These are phyloP conservation scores for Dichotomocladium elegans DNA, from an alignment of 371 early-diverging fungal species.

Conservation along the genomic window DNA sequence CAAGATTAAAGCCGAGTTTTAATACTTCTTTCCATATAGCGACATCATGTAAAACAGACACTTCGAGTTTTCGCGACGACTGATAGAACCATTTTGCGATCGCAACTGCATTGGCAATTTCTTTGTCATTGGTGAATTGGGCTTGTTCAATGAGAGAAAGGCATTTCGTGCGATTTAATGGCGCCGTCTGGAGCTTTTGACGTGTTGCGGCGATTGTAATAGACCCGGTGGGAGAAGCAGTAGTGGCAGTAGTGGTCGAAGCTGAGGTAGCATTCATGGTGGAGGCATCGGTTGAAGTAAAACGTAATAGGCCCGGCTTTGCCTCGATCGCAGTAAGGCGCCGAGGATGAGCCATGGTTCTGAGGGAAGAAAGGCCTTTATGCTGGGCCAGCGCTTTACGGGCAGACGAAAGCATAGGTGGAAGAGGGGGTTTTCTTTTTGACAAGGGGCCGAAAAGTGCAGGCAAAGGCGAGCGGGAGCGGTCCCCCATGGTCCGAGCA, in stretches of 20 bases:
- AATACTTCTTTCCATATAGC: conserved; percentile 29
- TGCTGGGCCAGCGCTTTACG: neutral
- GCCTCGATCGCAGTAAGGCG: too few species aligned
- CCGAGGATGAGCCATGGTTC: neutral
- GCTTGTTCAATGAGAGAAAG: neutral
- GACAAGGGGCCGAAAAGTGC: neutral
- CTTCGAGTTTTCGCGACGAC: conserved; percentile 2
- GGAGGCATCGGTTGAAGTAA: neutral
- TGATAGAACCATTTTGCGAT: conserved; percentile 26
- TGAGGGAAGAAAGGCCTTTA: neutral
- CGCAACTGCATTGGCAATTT: neutral
- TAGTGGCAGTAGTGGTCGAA: neutral
- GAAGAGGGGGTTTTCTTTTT: neutral
- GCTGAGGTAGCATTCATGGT: neutral
- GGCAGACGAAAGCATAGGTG: neutral
- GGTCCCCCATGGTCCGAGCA: too few species aligned
- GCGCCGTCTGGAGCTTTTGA: neutral
- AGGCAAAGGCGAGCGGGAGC: too few species aligned
- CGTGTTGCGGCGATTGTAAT: neutral
- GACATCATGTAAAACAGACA: conserved; percentile 11
- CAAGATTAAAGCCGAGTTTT: conserved; percentile 24
- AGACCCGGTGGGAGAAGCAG: neutral
- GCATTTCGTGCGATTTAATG: neutral
- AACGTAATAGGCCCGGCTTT: too few species aligned
- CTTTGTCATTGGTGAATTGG: neutral